Evolutionary conservation across 768 basidiomycete species (phyloP), one percentile per base, ranked within the genome.

Genomic region (Dioszegia crocea): DNA sequence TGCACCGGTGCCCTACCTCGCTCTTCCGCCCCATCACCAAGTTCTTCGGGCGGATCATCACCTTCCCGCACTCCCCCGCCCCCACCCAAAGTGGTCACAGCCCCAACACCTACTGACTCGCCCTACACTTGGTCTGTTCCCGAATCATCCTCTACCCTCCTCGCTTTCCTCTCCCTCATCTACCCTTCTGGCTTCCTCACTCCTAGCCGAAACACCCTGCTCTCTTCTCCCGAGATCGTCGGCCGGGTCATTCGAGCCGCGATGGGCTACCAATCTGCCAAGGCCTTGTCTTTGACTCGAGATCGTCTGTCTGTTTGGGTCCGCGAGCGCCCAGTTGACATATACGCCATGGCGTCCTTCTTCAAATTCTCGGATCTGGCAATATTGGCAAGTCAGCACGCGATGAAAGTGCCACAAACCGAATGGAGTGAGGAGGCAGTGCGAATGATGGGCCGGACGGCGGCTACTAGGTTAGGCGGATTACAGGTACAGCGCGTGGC

Each of bases 91-190:
- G 58, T 54, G 0, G 55, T 73, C 21, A 57, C 58, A 3, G 69
- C 72, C 11, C 72, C 72, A 1, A 71, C 67, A 49, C 72, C 72
- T 3, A 74, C 72, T 8, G 47, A 46, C 1, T 59, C 63, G 1
- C 72, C 72, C 1, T 74, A 67, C 49, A 64, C 61, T 17, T 74
- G 72, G 72, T 38, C 48, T 12, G 72, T 74, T 2, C 72, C 72
- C 17, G 72, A 74, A 40, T 31, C 59, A 19, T 65, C 69, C 16
- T 17, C 52, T 4, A 61, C 68, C 39, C 59, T 74, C n/a, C 24
- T 47, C 10, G 67, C 72, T 4, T 70, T 74, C 62, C 67, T 74
- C 5, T 58, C 65, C 9, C 56, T 74, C 33, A 65, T 74, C 50
- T 74, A 74, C 50, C 69, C 72, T 2, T 33, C 41, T 1, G 65